These are phyloP conservation scores for Melanogaster broomeanus DNA, from an alignment of 768 basidiomycete genomes.

Conservation along the genomic window DNA sequence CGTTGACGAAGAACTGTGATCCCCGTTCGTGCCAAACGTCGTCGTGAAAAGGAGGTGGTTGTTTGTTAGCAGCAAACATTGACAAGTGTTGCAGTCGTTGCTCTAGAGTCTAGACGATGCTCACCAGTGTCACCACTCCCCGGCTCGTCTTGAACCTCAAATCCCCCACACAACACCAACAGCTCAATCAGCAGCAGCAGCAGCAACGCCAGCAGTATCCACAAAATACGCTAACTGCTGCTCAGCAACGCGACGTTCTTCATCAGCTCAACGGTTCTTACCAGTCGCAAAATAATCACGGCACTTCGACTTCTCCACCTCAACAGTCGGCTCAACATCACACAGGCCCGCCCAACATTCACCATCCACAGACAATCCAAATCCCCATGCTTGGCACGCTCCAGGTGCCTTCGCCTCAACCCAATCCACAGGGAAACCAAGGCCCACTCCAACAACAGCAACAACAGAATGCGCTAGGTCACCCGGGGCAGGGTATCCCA, in stretches of 20 bases:
- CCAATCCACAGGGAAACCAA: conserved; percentile 36
- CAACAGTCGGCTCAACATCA: conserved; percentile 11
- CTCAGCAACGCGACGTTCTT: conserved; percentile 31
- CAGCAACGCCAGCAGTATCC: conserved; percentile 26
- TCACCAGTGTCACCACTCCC: conserved; percentile 34
- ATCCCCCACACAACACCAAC: conserved; percentile 22
- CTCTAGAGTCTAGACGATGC: conserved; percentile 28
- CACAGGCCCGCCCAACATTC: conserved; percentile 34
- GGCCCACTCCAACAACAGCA: conserved; percentile 58
- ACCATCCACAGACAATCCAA: conserved; percentile 45
- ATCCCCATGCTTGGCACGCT: conserved; percentile 74
- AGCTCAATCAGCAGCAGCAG: conserved; percentile 15
- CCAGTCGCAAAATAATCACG: conserved; percentile 26
- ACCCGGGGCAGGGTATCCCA: conserved; percentile 59
- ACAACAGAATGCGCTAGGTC: conserved; percentile 52
- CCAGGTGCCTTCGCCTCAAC: conserved; percentile 59
- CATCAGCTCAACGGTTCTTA: conserved; percentile 31
- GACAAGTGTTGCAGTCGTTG: conserved; percentile 19
- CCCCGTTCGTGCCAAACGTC: background rate
- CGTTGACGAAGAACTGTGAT: background rate
- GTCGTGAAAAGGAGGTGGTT: conserved; percentile 26
- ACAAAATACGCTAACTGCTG: conserved; percentile 26
- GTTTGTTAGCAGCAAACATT: conserved; percentile 33
- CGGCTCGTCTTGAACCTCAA: conserved; percentile 36
- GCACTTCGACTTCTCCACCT: background rate